Conservation (phyloP, 176 grass and related monocot species). For the Musa beccarii region DNA sequence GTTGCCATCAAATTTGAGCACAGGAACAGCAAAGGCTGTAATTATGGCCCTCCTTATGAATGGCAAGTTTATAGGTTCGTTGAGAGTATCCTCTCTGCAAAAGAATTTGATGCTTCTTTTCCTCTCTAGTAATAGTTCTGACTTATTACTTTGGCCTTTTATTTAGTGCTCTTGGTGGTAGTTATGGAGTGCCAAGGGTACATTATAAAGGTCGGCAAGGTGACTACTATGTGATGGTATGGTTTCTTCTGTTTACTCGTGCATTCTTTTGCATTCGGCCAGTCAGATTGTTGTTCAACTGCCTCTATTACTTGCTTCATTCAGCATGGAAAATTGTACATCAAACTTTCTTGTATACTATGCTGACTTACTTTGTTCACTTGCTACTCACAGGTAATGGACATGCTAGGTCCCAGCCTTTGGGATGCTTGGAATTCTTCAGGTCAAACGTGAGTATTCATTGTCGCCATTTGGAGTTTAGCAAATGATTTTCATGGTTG, state of each 20-base stretch:
- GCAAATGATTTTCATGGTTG: constrained; percentile 24
- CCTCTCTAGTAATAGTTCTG: background rate
- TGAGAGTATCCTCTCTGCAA: background rate
- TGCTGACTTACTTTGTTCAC: background rate
- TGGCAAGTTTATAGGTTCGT: constrained; percentile 84
- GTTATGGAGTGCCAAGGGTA: constrained; percentile 64
- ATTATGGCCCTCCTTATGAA: constrained; percentile 66
- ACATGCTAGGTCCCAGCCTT: constrained; percentile 60
- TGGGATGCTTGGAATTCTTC: constrained; percentile 83
- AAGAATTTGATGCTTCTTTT: constrained; percentile 28
- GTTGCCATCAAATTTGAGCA: constrained; percentile 87
- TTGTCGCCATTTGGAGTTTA: constrained; percentile 25
- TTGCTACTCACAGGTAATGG: constrained; percentile 52
- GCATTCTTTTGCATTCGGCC: background rate
- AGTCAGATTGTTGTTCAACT: background rate
- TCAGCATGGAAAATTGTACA: background rate
- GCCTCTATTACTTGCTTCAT: background rate
- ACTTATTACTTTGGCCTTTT: constrained; percentile 13
- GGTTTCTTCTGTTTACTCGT: constrained; percentile 25
- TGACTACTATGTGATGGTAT: constrained; percentile 85
- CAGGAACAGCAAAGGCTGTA: constrained; percentile 72
- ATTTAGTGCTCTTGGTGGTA: constrained; percentile 60
- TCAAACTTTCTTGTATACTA: background rate
- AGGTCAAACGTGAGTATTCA: constrained; percentile 62
- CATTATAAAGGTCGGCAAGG: constrained; percentile 83